Conservation (phyloP, 2,329 filamentous ascomycete genomes). For the Rhinocladiella mackenziei region DNA sequence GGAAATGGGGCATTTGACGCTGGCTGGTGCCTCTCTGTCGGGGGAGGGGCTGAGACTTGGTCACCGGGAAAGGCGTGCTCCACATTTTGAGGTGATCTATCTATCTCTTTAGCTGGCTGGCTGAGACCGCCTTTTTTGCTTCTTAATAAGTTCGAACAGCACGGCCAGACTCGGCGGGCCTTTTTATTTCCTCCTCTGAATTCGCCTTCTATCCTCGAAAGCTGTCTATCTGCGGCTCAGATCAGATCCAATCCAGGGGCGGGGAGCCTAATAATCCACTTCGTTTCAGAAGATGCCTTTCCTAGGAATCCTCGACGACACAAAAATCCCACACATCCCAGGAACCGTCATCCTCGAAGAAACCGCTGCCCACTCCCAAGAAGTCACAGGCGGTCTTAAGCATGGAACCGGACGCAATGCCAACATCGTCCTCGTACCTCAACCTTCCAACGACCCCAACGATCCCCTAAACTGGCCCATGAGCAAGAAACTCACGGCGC, state of each 20-base stretch:
- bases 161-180: too few species aligned
- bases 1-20: background rate
- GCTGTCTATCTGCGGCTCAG: too few species aligned
- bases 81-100: too few species aligned
- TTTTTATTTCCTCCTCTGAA: too few species aligned
- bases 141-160: too few species aligned
- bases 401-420: constrained; percentile 20
- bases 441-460: constrained; percentile 39
- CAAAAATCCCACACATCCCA: constrained; percentile 33
- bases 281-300: constrained; percentile 6
- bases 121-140: too few species aligned
- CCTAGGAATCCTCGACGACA: constrained; percentile 33
- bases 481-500: constrained; percentile 32
- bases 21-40: background rate
- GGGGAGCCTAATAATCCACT: background rate
- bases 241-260: too few species aligned
- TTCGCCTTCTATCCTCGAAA: too few species aligned
- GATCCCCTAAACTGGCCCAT: constrained; percentile 40
- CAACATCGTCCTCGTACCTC: constrained; percentile 36
- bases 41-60: too few species aligned
- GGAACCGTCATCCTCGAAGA: constrained; percentile 32
- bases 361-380: constrained; percentile 12
- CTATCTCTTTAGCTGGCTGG: too few species aligned
- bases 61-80: too few species aligned
- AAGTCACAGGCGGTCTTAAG: constrained; percentile 14